Evolutionary conservation across 1,284 basidiomycete species (phyloP).

Genomic region (Uromyces viciae-fabae): DNA sequence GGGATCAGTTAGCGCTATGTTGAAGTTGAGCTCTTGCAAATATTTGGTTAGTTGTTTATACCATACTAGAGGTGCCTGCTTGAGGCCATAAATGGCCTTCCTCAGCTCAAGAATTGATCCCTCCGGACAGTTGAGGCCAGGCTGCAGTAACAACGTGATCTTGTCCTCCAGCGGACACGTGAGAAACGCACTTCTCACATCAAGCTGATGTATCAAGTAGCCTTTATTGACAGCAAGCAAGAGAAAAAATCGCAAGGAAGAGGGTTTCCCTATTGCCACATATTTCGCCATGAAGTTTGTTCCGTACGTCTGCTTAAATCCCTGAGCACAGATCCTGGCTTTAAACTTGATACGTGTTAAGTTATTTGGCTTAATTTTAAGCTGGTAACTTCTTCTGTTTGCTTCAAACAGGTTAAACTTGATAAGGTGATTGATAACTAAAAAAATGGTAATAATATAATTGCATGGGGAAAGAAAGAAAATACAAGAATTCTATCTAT

Average conservation of each 20-base stretch:
- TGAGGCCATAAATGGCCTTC: not conserved
- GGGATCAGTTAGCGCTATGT: not conserved
- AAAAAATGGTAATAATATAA: too few relatives aligned
- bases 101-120: not conserved
- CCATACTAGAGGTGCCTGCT: not conserved
- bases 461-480: too few relatives aligned
- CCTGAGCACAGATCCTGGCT: not conserved
- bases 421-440: too few relatives aligned
- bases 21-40: not conserved
- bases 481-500: too few relatives aligned
- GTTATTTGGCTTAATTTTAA: too few relatives aligned
- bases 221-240: not conserved
- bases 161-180: not conserved
- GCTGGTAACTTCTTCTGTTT: too few relatives aligned
- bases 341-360: too few relatives aligned
- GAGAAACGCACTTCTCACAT: constrained; percentile 6
- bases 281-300: not conserved
- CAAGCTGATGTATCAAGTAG: constrained; percentile 5
- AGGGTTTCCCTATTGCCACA: not conserved
- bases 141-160: not conserved
- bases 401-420: too few relatives aligned
- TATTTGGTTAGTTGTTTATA: not conserved
- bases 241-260: not conserved
- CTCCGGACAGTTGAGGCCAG: not conserved
- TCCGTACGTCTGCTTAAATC: constrained; percentile 3